Conservation (phyloP, 495 filamentous ascomycete species). For the Aspergillus diversus region DNA sequence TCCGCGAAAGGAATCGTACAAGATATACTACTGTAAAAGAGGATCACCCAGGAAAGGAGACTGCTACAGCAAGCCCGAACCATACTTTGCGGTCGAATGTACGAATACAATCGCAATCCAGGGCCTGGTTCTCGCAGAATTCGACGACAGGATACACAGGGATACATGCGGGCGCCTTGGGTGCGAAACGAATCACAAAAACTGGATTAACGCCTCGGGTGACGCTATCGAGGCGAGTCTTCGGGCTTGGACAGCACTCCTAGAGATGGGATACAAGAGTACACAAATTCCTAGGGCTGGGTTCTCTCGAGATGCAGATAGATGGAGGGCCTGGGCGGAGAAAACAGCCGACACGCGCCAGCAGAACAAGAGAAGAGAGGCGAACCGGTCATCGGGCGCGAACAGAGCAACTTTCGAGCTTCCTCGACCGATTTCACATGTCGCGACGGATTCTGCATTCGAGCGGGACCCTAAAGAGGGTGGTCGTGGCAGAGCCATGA, state of each 20-base stretch:
- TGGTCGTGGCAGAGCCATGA: not conserved
- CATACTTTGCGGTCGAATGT: not conserved
- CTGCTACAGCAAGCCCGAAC: not conserved
- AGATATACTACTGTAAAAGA: not conserved
- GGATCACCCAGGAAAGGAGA: not conserved
- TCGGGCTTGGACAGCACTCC: not conserved
- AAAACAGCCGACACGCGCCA: not conserved
- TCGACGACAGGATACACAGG: not conserved
- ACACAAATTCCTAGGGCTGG: not conserved
- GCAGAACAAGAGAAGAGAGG: not conserved
- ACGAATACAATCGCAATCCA: not conserved
- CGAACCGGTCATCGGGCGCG: not conserved
- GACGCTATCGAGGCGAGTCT: not conserved
- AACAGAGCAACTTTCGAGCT: not conserved
- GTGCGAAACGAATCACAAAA: not conserved
- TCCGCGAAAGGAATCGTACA: not conserved
- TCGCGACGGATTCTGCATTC: not conserved
- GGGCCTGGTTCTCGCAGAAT: not conserved
- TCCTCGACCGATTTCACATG: not conserved
- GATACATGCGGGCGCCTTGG: not conserved
- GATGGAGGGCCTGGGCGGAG: not conserved
- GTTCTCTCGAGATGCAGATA: not conserved
- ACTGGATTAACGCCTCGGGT: conserved; percentile 1
- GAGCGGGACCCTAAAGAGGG: not conserved
- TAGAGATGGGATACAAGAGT: not conserved